phyloP scores from a whole-genome alignment of 2,329 filamentous ascomycete genomes.

The Tolypocladium inflatum region DNA sequence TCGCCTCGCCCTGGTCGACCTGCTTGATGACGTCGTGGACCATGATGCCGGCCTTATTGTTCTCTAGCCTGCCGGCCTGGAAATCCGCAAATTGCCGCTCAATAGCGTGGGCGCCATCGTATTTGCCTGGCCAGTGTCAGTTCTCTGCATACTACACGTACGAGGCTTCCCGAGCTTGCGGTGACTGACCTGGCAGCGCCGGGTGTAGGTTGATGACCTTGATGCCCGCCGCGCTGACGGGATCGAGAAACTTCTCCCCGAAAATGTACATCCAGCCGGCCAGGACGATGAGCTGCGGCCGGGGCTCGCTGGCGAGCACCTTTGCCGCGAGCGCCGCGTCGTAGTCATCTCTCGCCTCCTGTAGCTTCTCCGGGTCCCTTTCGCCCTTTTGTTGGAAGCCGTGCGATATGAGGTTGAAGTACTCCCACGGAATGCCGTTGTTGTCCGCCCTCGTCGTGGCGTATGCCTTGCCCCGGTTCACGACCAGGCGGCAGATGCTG shows the following conservation, averaged over 20 bases:
- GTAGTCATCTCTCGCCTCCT: slow-evolving; percentile 55
- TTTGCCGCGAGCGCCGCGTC: slow-evolving; percentile 64
- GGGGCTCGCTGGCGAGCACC: slow-evolving; percentile 44
- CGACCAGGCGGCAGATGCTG: slow-evolving; percentile 35
- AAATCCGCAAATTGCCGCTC: slow-evolving; percentile 69
- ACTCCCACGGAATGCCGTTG: slow-evolving; percentile 51
- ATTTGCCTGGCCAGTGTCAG: slow-evolving; percentile 42
- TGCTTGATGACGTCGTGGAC: slow-evolving; percentile 74
- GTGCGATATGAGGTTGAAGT: slow-evolving; percentile 73
- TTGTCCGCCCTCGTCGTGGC: slow-evolving; percentile 29
- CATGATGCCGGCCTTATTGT: slow-evolving; percentile 66
- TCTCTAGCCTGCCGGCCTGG: slow-evolving; percentile 50
- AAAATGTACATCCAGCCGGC: slow-evolving; percentile 87
- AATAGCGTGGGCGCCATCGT: slow-evolving; percentile 71
- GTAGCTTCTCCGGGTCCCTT: slow-evolving; percentile 43
- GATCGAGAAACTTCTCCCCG: slow-evolving; percentile 57
- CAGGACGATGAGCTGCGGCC: slow-evolving; percentile 68
- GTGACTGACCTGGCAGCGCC: slow-evolving; percentile 48
- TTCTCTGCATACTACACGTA: background rate
- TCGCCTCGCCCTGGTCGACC: slow-evolving; percentile 70
- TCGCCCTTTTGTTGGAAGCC: slow-evolving; percentile 51
- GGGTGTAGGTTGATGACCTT: slow-evolving; percentile 79
- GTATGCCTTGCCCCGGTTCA: slow-evolving; percentile 39
- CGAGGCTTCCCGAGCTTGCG: background rate
- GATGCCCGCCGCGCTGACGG: slow-evolving; percentile 51